Evolutionary conservation across 805 yeast genomes (phyloP), one percentile per base, ranked within the genome.

Genomic region (Wickerhamiella spandovensis): DNA sequence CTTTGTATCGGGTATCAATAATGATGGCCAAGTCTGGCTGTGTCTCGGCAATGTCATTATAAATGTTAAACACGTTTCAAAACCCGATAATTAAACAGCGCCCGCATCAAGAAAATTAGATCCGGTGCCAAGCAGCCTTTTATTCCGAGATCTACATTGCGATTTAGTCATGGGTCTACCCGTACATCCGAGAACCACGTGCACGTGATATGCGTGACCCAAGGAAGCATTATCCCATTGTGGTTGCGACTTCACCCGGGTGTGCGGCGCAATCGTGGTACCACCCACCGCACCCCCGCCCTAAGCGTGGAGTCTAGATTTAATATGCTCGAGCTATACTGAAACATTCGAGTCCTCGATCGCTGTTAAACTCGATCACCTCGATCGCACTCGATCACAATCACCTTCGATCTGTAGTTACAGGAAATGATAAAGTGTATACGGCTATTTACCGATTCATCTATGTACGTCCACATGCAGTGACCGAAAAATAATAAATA

Each of bases 381-480:
- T n/a, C n/a, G n/a, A n/a, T n/a, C n/a, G n/a, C n/a, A n/a, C n/a
- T n/a, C n/a, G n/a, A n/a, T n/a, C n/a, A n/a, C n/a, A n/a, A n/a
- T n/a, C n/a, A n/a, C n/a, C n/a, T n/a, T n/a, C n/a, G n/a, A n/a
- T n/a, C n/a, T n/a, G n/a, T n/a, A n/a, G n/a, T n/a, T n/a, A n/a
- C n/a, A n/a, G n/a, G n/a, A n/a, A n/a, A n/a, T n/a, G n/a, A n/a
- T n/a, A 7, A 39, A 21, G 43, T 39, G 22, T 13, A 39, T 39
- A 39, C 43, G 24, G 43, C 43, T 21, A 39, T 18, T n/a, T 12
- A 21, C 43, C 43, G 41, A 39, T 39, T 39, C 43, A 20, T 39
- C 43, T 39, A 21, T 21, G 43, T 39, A 18, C 43, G 43, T 39
- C 43, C 43, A 39, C 43, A 39, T 39, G 43, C 43, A 39, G 24